Base-by-base conservation (phyloP, 169 alveolate genomes). In the Eimeria acervulina region DNA sequence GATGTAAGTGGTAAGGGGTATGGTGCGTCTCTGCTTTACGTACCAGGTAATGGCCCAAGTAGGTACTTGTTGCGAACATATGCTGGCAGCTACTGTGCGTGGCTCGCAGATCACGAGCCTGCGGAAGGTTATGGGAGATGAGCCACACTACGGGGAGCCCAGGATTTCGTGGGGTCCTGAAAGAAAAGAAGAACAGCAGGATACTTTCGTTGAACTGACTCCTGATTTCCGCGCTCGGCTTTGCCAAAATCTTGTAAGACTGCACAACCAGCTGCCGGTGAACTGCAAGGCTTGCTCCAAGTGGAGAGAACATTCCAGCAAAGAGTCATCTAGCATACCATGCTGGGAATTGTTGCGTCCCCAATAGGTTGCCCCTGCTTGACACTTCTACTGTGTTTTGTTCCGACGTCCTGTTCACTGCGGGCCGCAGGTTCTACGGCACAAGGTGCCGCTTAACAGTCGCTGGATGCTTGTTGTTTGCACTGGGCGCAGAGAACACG, bases 401-500 rank as follows among this genome's bases (percentile, higher is more conserved):
- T 70, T 70, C 33, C 19, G 76, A 63, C 42, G 3, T 38, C 83
- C 83, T 72, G 83, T 36, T 33, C 83, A 36, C 68, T 80, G 89
- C 66, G 74, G 10, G 3, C 40, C 47, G 47, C 61, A 87, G 81
- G 81, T 87, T 38, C 93, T 87, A 13, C 93, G 93, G 7, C 93
- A 61, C 63, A 87, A 87, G 61, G 93, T 87, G 78, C 93, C 93
- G 0, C 80, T 87, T 8, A 52, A 38, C 33, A 36, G 74, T 15
- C 74, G 31, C 47, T 83, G 91, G 91, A 83, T 83, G 91, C 91
- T 83, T 36, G 76, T 83, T 83, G 63, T 61, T 17, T 87, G 93
- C 93, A 87, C 93, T 87, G 81, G 81, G 70, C 81, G 81, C 83
- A 87, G 93, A 61, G 81, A 87, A 61, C 93, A 61, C 63, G 81